Base-by-base conservation (phyloP, 2,329 filamentous ascomycete species). In the Thelonectria blattea region DNA sequence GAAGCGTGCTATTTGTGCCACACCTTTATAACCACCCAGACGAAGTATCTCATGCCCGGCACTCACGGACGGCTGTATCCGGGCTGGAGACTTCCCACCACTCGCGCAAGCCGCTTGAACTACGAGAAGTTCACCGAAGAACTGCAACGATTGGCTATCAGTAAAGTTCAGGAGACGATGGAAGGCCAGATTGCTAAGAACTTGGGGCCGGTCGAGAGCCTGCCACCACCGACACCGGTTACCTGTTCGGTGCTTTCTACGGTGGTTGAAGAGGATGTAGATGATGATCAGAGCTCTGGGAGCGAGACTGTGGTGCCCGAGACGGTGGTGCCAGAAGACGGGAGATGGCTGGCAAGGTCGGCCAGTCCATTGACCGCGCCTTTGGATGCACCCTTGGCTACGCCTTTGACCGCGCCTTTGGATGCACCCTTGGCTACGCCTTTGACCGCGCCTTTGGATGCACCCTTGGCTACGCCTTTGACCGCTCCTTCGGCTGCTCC, bases 1-100 rank as follows among this genome's bases (percentile, higher is more conserved):
- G 59, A 66, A 14, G 63, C 66, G 2, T 68, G 66, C 22, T 67
- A 59, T 20, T 52, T 70, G 11, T 70, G 67, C 48, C 63, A 67
- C 34, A 46, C 55, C 4, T 67, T 68, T 12, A 60, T 69, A 6
- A 18, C 56, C 0, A 41, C 47, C 10, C 52, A 60, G 9, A 55
- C 56, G 1, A 43, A 56, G 2, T 66, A 66, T 9, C 34, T 15
- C 24, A 58, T 58, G 2, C 48, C 66, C 0, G 50, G 51, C 3
- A 65, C 61, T 0, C 66, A 70, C 18, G 65, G 66, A 11, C 64
- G 60, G 20, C 39, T 70, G 3, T 70, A 70, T 48, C 54, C 65
- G 5, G 56, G 61, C 2, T 69, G 65, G 66, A 27, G 58, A 10
- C 8, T 63, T 2, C 66, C 61, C 20, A 54, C 61, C 1, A 49